Base-by-base conservation (phyloP, 2,329 filamentous ascomycete species). In the Aspergillus ochraceus region DNA sequence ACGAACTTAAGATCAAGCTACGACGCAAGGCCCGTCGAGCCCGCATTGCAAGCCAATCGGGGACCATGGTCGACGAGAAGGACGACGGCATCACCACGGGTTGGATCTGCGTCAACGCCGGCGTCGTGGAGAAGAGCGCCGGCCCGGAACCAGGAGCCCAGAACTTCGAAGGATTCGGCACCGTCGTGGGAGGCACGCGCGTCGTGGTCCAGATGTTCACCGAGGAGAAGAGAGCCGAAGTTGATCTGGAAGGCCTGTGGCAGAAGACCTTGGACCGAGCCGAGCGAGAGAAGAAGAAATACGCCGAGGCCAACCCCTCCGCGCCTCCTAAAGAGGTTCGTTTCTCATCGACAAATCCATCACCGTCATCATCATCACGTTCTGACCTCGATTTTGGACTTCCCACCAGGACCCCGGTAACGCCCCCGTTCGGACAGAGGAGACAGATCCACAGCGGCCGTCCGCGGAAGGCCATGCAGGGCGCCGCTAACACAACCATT, bases 21-120 rank as follows among this genome's bases (percentile, higher is more conserved):
- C 83, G 89, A 39, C 84, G 95, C 47, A 89, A 93, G 73, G 88
- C 90, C 8, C 91, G 91, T 73, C 88, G 90, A 67, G 90, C 92
- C 32, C 92, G 91, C 74, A 80, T 97, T 61, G 80, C 96, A 66
- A 92, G 90, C 14, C 90, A 85, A 60, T 85, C 86, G 0, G 86
- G 87, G n/a, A 82, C 84, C 51, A 78, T 80, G 51, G 65, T 76
- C 8, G 74, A 77, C 45, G 81, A 86, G 6, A 85, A 86, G 11
- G 93, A 97, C 67, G 91, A 97, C 70, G 94, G 93, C 2, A 90
- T 97, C 55, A 88, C 90, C 12, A 97, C 94, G 0, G 93, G 92
- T 10, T 99, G 95, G 95, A 90, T 99, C 20, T 99, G 95, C 76
- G 90, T 98, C 61, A 96, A 97, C 72, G 84, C 95, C 10, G 91